Conservation (phyloP, 306 rosid species). For the Sechiopsis laciniata region DNA sequence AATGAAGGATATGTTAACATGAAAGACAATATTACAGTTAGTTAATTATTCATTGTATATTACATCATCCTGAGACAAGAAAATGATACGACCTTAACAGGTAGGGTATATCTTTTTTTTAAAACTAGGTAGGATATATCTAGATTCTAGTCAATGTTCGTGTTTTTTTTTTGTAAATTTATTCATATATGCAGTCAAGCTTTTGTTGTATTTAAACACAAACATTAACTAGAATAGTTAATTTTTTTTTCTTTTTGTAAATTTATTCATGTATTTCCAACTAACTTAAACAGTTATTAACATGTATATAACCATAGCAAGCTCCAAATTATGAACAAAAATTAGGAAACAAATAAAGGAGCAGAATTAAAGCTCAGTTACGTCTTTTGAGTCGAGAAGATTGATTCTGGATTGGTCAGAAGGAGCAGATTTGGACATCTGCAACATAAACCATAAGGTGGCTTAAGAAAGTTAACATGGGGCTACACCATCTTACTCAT, state of each 20-base stretch:
- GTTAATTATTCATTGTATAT: background rate
- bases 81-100: background rate
- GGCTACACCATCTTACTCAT: background rate
- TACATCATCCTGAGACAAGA: background rate
- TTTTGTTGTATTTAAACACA: background rate
- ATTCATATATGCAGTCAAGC: background rate
- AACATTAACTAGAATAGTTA: no score
- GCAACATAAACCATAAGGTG: slow-evolving; percentile 31
- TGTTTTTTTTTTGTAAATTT: background rate
- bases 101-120: background rate
- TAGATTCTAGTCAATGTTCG: background rate
- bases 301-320: background rate
- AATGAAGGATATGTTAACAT: background rate
- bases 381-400: slow-evolving; percentile 92
- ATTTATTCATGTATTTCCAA: background rate
- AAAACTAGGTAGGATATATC: background rate
- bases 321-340: slow-evolving; percentile 17
- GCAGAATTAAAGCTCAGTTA: slow-evolving; percentile 31
- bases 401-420: slow-evolving; percentile 94
- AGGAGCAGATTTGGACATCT: slow-evolving; percentile 98
- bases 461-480: background rate
- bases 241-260: no score
- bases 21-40: background rate
- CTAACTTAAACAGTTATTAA: background rate
- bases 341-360: slow-evolving; percentile 21